phyloP scores from a whole-genome alignment of 768 basidiomycete species.

The Trametes elegans region DNA sequence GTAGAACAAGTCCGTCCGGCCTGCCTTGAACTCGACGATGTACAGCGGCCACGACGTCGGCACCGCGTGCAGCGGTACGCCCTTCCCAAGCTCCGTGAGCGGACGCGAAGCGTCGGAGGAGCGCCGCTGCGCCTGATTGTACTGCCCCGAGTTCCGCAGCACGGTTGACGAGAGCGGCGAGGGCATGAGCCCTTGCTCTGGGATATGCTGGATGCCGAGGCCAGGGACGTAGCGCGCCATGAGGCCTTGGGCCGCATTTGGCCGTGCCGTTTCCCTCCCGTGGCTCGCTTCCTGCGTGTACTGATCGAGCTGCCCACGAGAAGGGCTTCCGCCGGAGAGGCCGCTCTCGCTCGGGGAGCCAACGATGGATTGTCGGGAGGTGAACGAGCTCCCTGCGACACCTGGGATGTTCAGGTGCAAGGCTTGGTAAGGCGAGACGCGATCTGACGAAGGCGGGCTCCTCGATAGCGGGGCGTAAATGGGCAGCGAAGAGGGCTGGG shows the following conservation, averaged over 20 bases:
- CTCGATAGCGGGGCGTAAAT: constrained; percentile 71
- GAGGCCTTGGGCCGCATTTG: constrained; percentile 33
- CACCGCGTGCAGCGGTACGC: constrained; percentile 82
- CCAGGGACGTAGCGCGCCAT: constrained; percentile 64
- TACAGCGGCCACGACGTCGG: constrained; percentile 86
- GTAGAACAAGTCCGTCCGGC: constrained; percentile 93
- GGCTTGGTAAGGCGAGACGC: constrained; percentile 54
- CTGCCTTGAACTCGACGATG: constrained; percentile 98
- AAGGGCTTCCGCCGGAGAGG: constrained; percentile 51
- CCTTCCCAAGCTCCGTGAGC: constrained; percentile 73
- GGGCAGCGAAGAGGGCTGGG: constrained; percentile 73
- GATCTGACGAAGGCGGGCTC: constrained; percentile 52
- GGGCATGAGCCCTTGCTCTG: constrained; percentile 37
- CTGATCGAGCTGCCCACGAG: constrained; percentile 42
- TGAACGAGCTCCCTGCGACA: constrained; percentile 34
- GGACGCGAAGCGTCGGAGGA: constrained; percentile 37
- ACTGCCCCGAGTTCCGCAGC: constrained; percentile 18
- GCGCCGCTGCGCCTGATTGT: constrained; percentile 32
- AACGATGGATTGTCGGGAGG: constrained; percentile 49
- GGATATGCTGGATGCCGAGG: constrained; percentile 60
- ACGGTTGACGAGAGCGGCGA: constrained; percentile 58
- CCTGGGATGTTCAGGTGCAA: constrained; percentile 60
- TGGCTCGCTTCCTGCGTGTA: constrained; percentile 37
- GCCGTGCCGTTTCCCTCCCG: constrained; percentile 30
- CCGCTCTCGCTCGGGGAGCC: constrained; percentile 66